Percentiles rank a stretch among this genome's conserved stretches.
These are phyloP conservation scores for Pseudopyricularia cyperi DNA, from an alignment of 2,329 filamentous ascomycete genomes.

Conservation along the genomic window DNA sequence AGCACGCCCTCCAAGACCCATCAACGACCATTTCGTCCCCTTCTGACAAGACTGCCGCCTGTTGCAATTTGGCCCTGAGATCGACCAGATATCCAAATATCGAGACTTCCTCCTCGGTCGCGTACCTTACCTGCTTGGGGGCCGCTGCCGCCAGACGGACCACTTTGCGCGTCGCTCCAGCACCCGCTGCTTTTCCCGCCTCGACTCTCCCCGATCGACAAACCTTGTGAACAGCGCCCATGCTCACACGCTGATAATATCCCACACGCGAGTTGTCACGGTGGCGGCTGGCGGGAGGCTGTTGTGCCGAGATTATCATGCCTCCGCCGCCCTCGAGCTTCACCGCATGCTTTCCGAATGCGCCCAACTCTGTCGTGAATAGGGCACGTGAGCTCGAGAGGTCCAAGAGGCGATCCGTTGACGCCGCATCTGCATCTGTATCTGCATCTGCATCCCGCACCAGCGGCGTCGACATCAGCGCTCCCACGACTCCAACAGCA, in stretches of 20 bases:
- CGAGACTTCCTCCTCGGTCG: not conserved
- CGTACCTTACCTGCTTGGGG: not conserved
- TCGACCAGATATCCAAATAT: too few species aligned
- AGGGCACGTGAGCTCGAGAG: conserved; percentile 49
- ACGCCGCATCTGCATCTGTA: conserved; percentile 10
- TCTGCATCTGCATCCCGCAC: conserved; percentile 6
- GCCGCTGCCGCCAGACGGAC: not conserved
- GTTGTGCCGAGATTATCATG: conserved; percentile 42
- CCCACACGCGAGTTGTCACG: conserved; percentile 28
- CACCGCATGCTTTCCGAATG: conserved; percentile 76
- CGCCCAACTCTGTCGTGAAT: conserved; percentile 51
- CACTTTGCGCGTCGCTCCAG: conserved; percentile 1
- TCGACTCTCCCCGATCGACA: not conserved
- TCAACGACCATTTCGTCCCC: too few species aligned
- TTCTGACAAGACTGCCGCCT: too few species aligned
- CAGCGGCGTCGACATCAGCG: conserved; percentile 7
- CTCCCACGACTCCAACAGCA: conserved; percentile 5
- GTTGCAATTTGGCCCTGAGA: not conserved
- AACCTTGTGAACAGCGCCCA: not conserved
- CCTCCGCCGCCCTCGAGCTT: conserved; percentile 67
- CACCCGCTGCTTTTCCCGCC: not conserved
- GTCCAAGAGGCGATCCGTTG: conserved; percentile 35
- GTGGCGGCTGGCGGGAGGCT: conserved; percentile 42
- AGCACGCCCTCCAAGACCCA: not conserved
- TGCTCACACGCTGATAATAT: conserved; percentile 11